Evolutionary conservation across 208 protist genomes (phyloP), one percentile per base, ranked within the genome.

Genomic region (Kentomonas sorsogonicus): DNA sequence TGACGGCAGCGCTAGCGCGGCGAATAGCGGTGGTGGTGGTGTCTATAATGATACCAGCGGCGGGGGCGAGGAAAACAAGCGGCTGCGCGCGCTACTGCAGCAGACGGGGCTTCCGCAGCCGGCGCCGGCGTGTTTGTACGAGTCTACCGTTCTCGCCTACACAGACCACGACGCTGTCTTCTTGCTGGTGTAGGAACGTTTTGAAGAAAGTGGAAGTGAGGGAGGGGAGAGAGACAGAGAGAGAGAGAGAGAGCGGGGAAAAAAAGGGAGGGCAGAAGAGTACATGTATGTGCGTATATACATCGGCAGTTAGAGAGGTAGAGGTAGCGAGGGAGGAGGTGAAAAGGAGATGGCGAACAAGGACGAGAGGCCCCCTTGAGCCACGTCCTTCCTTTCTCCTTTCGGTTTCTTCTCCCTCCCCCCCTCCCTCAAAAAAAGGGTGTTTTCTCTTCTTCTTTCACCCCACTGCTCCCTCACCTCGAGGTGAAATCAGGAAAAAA

Each of bases 151-250:
- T 18, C 34, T 93, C 11, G 43, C 63, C 4, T 71, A 86, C 72
- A 93, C 77, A 1, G 86, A 93, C 43, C 86, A 93, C 64, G 79
- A 88, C 41, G 79, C 69, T 31, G 82, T 93, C 11, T 86, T 68
- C 41, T 20, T 86, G 29, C 25, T 75, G 18, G n/a, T n/a, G n/a
- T n/a, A n/a, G n/a, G n/a, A n/a, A n/a, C n/a, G n/a, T 77, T 75
- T 45, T 83, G 34, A 57, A 0, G 25, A 7, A 31, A 20, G 1
- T 15, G 51, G 1, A 50, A 10, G 30, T 9, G n/a, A n/a, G n/a
- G n/a, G n/a, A n/a, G n/a, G n/a, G n/a, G n/a, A n/a, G n/a, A n/a
- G n/a, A n/a, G n/a, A n/a, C n/a, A n/a, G n/a, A n/a, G n/a, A n/a
- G n/a, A n/a, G n/a, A n/a, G n/a, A n/a, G n/a, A n/a, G n/a, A n/a